These are phyloP conservation scores for Melampsora americana DNA, from an alignment of 1,284 basidiomycete species.

Conservation along the genomic window DNA sequence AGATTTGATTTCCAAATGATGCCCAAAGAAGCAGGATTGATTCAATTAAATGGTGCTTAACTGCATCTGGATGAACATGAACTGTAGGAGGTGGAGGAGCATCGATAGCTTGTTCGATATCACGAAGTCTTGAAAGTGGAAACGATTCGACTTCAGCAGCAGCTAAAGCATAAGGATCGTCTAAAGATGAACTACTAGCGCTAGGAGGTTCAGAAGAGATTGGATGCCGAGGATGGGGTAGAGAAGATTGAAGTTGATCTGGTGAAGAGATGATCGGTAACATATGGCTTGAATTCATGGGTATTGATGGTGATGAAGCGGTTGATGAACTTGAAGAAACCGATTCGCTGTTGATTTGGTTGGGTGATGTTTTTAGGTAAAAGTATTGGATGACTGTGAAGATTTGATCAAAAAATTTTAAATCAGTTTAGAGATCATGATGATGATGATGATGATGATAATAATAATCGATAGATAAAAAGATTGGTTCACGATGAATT, in stretches of 20 bases:
- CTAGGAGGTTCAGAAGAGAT: conserved; percentile 3
- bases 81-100: conserved; percentile 89
- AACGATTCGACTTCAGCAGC: conserved; percentile 91
- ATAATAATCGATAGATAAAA: conserved; percentile 41
- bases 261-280: conserved; percentile 17
- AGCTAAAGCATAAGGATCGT: conserved; percentile 69
- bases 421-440: conserved; percentile 73
- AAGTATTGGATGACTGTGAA: conserved; percentile 97
- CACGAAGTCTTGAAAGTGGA: conserved; percentile 79
- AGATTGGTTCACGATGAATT: conserved; percentile 21
- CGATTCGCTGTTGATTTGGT: background rate
- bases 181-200: background rate
- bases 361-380: conserved; percentile 70
- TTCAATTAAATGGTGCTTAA: background rate
- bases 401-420: conserved; percentile 57
- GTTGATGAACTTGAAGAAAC: conserved; percentile 5
- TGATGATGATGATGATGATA: conserved; percentile 96
- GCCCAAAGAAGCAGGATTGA: background rate
- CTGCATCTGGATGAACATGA: conserved; percentile 72
- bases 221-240: conserved; percentile 47
- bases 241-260: conserved; percentile 54
- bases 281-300: conserved; percentile 46
- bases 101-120: conserved; percentile 87
- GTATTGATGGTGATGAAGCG: conserved; percentile 23
- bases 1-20: background rate